These are phyloP conservation scores for Vigna mungo DNA, from an alignment of 306 rosid genomes.

Conservation along the genomic window DNA sequence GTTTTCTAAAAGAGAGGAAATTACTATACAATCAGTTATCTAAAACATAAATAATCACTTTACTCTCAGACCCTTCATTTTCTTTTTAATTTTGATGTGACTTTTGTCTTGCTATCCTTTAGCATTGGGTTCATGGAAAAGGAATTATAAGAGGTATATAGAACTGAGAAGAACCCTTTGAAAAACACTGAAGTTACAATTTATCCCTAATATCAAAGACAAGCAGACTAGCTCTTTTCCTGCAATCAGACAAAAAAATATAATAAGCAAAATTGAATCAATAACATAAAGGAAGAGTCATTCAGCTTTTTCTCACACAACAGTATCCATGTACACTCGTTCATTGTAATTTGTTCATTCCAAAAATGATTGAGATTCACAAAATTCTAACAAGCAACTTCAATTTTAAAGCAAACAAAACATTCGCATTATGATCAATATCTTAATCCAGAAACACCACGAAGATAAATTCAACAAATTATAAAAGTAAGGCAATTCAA, in stretches of 20 bases:
- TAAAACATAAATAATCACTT: too few relatives aligned
- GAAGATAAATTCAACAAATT: background rate
- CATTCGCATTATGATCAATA: too few relatives aligned
- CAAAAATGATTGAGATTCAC: background rate
- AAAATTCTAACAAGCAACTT: background rate
- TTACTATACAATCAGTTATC: too few relatives aligned
- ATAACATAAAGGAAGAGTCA: too few relatives aligned
- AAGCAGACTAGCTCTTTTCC: conserved; percentile 22
- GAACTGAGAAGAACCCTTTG: conserved; percentile 38
- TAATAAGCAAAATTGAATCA: background rate
- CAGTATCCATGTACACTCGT: background rate
- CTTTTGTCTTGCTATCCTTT: conserved; percentile 4
- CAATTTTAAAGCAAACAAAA: background rate
- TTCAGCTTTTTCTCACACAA: background rate
- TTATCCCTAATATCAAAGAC: conserved; percentile 13
- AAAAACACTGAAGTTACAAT: conserved; percentile 22
- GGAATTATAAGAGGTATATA: background rate
- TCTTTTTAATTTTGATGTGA: too few relatives aligned
- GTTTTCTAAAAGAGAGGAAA: too few relatives aligned
- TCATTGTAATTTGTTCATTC: background rate
- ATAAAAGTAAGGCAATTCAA: background rate
- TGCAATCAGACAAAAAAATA: background rate
- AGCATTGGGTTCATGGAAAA: conserved; percentile 45
- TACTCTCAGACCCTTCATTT: too few relatives aligned
- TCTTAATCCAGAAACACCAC: background rate